These are phyloP conservation scores for Tolypocladium pustulatum DNA, from an alignment of 2,329 filamentous ascomycete species.

Conservation along the genomic window DNA sequence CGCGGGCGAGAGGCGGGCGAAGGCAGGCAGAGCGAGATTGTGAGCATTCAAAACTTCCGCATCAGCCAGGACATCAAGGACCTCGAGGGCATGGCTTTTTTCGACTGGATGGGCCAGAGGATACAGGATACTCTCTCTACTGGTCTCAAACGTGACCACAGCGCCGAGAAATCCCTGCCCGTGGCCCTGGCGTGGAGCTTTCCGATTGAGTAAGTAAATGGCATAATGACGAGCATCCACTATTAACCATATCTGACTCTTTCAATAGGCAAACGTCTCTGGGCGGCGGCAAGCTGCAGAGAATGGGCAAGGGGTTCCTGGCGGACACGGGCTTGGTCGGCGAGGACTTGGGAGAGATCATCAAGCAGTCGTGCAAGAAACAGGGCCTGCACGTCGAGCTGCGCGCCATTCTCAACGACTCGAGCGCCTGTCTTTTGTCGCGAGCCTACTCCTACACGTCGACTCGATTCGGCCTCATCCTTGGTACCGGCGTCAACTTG, in stretches of 20 bases:
- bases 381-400: slow-evolving; percentile 44
- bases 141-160: slow-evolving; percentile 26
- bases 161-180: slow-evolving; percentile 34
- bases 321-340: slow-evolving; percentile 48
- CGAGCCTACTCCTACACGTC: slow-evolving; percentile 48
- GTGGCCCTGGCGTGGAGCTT: slow-evolving; percentile 61
- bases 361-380: slow-evolving; percentile 41
- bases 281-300: slow-evolving; percentile 45
- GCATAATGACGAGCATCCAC: not conserved
- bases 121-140: slow-evolving; percentile 45
- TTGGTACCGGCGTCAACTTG: slow-evolving; percentile 58
- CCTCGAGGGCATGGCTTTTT: slow-evolving; percentile 49
- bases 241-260: not conserved
- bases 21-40: slow-evolving; percentile 36
- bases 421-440: slow-evolving; percentile 54
- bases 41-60: slow-evolving; percentile 43
- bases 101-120: slow-evolving; percentile 56
- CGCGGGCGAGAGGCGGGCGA: slow-evolving; percentile 29
- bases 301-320: slow-evolving; percentile 57
- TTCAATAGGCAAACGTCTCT: slow-evolving; percentile 50
- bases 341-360: slow-evolving; percentile 48
- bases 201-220: slow-evolving; percentile 49
- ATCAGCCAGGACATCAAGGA: slow-evolving; percentile 46
- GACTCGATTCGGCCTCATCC: slow-evolving; percentile 53
- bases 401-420: slow-evolving; percentile 56